Conservation (phyloP, 495 filamentous ascomycete genomes). For the Penicillium verhagenii region DNA sequence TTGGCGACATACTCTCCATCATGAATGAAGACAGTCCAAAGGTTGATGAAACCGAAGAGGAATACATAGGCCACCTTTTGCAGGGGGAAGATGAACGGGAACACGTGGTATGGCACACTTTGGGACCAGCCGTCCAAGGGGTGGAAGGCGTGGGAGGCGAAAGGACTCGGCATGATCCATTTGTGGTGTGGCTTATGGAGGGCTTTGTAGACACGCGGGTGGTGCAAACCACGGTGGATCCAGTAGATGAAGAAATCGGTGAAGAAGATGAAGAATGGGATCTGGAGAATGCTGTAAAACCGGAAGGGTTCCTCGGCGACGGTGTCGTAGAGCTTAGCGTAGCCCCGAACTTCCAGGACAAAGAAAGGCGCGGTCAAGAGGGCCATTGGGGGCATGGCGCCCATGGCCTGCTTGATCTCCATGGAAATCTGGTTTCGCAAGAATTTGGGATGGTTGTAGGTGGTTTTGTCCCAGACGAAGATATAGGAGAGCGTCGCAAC, state of each 20-base stretch:
- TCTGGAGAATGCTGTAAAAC: conserved; percentile 81
- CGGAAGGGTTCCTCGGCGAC: conserved; percentile 67
- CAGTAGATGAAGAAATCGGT: conserved; percentile 94
- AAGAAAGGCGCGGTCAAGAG: conserved; percentile 81
- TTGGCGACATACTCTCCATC: conserved; percentile 95
- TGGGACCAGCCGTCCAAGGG: conserved; percentile 93
- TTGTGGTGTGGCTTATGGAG: conserved; percentile 98
- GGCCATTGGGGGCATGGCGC: conserved; percentile 78
- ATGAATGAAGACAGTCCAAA: conserved; percentile 98
- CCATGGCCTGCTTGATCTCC: conserved; percentile 79
- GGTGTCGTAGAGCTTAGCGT: conserved; percentile 82
- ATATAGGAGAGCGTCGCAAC: conserved; percentile 81
- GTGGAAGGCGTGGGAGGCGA: conserved; percentile 91
- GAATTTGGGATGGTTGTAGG: conserved; percentile 88
- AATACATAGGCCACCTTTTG: conserved; percentile 86
- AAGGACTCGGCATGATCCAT: conserved; percentile 99
- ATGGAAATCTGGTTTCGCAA: conserved; percentile 88
- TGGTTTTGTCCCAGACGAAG: conserved; percentile 92
- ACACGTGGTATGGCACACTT: conserved; percentile 89
- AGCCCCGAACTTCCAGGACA: conserved; percentile 78
- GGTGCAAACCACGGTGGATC: conserved; percentile 89
- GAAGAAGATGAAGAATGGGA: conserved; percentile 88
- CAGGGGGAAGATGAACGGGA: conserved; percentile 89
- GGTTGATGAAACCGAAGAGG: conserved; percentile 89
- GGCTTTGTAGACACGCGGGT: conserved; percentile 76